Percentiles rank a stretch among this genome's conserved stretches.
Conservation (phyloP, 139 green algal genomes). For the Chlorella sp. region DNA sequence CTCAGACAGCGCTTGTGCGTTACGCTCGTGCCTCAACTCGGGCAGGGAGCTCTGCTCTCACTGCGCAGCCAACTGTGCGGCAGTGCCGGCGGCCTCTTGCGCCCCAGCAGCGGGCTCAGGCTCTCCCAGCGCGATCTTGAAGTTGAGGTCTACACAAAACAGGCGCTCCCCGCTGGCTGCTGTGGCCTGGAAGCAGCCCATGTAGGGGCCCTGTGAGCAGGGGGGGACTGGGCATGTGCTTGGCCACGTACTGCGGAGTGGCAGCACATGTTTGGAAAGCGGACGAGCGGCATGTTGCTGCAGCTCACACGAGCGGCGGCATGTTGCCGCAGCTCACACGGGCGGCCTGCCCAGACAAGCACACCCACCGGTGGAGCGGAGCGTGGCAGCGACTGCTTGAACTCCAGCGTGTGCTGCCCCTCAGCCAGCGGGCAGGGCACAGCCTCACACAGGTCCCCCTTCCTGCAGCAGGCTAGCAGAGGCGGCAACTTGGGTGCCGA, state of each 20-base stretch:
- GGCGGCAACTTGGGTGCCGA: too few species aligned
- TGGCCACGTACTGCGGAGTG: too few species aligned
- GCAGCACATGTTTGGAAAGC: too few species aligned
- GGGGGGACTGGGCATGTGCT: too few species aligned
- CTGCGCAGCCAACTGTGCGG: not conserved
- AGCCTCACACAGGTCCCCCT: slow-evolving; percentile 39
- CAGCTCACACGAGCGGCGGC: too few species aligned
- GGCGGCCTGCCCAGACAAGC: not conserved
- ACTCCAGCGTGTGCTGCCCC: slow-evolving; percentile 23
- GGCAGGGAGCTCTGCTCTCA: too few species aligned
- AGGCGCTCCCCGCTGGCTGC: not conserved
- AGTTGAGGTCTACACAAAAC: slow-evolving; percentile 23
- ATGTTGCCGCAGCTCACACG: too few species aligned
- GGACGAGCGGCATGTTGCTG: too few species aligned
- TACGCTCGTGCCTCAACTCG: too few species aligned
- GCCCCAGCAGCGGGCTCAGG: not conserved
- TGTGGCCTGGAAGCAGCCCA: slow-evolving; percentile 5
- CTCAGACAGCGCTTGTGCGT: too few species aligned
- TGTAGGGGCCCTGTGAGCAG: slow-evolving; percentile 17
- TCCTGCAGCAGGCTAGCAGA: not conserved
- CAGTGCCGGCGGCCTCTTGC: not conserved
- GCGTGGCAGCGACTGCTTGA: slow-evolving; percentile 21
- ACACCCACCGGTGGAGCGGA: slow-evolving; percentile 8
- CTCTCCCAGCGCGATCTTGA: not conserved
- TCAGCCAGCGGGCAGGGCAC: slow-evolving; percentile 40